Conservation (phyloP, 2,329 filamentous ascomycete species). For the Penicillium sp. region DNA sequence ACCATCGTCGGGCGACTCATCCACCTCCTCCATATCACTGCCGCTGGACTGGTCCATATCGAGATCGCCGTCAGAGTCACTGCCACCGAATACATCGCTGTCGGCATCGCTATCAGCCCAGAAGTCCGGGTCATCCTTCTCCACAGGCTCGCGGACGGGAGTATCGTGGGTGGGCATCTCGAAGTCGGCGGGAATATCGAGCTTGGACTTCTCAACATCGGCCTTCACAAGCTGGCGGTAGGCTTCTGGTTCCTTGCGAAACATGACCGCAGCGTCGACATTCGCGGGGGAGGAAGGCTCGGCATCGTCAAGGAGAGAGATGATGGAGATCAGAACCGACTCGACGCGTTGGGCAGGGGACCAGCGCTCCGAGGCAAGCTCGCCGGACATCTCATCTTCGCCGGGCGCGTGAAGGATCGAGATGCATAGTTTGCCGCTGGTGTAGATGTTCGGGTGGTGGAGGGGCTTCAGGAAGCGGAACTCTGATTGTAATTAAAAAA, state of each 20-base stretch:
- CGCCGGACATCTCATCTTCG: conserved; percentile 88
- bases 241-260: conserved; percentile 66
- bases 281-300: conserved; percentile 93
- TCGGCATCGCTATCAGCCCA: conserved; percentile 71
- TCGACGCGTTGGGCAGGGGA: conserved; percentile 91
- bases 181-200: conserved; percentile 75
- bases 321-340: conserved; percentile 87
- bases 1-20: conserved; percentile 12
- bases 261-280: conserved; percentile 84
- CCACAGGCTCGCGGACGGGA: conserved; percentile 54
- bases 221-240: conserved; percentile 70
- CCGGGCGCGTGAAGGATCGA: conserved; percentile 92
- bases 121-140: conserved; percentile 72
- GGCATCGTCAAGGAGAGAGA: conserved; percentile 88
- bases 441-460: conserved; percentile 91
- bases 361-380: conserved; percentile 88
- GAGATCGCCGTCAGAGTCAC: conserved; percentile 57
- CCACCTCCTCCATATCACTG: conserved; percentile 57
- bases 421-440: conserved; percentile 88
- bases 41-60: conserved; percentile 37
- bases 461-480: conserved; percentile 81
- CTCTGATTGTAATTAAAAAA: conserved; percentile 41
- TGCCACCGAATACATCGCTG: conserved; percentile 74
- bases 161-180: conserved; percentile 75
- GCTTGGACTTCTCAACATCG: conserved; percentile 70